Base-by-base conservation (phyloP, 257 asterid species). In the Solanum dulcamara region DNA sequence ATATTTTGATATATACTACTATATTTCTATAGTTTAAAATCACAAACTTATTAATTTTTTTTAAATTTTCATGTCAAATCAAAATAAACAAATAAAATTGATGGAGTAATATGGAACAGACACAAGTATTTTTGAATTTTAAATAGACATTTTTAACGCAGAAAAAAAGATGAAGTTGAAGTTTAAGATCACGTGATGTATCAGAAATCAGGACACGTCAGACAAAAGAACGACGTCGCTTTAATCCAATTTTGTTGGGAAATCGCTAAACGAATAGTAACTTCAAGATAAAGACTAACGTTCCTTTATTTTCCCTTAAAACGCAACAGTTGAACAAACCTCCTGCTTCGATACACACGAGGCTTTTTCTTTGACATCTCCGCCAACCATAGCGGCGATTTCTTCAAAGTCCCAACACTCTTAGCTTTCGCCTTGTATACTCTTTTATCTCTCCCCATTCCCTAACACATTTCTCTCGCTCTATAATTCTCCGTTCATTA, bases 311-410 rank as follows among this genome's bases (percentile, higher is more conserved):
- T 37, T 59, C 15, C 33, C 28, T 60, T 51, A 53, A n/a, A 51
- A 82, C 85, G 59, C 85, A 37, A 48, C 85, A 66, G 64, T 10
- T 66, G 2, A 83, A 35, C 28, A 18, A 66, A 44, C 60, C 1
- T 46, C 42, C 67, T 0, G 48, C 70, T 87, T 89, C 95, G 97
- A 92, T 92, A 91, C 94, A 85, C 89, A 88, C 97, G 93, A 90
- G 85, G 90, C 22, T 50, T 13, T 64, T 22, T 33, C 79, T 37
- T 55, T 35, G 53, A 13, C 84, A 80, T 81, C 37, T 84, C 89
- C 90, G 89, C 91, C 93, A 89, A 89, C 81, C 82, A 82, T 81
- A 80, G 81, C 86, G 92, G 89, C 94, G 92, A 94, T 91, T 87
- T 89, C 88, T 84, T 81, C 93, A 83, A 88, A 46, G 79, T 81